These are phyloP conservation scores for Eustoma russellianum DNA, from an alignment of 257 asterid species.

Conservation along the genomic window DNA sequence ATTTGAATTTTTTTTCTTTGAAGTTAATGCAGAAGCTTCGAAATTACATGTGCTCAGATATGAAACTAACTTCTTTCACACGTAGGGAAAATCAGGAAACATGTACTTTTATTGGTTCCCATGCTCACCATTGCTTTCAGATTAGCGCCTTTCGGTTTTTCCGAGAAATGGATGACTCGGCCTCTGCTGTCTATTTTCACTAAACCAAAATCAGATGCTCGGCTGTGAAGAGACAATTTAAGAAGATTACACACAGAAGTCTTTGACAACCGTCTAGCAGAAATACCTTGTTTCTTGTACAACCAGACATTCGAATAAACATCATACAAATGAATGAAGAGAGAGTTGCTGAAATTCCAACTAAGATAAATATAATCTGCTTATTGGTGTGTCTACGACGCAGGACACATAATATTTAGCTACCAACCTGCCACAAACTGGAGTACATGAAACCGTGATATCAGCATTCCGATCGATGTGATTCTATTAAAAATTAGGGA, in stretches of 20 bases:
- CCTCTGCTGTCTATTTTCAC: constrained; percentile 88
- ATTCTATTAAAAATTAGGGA: constrained; percentile 45
- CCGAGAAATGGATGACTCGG: constrained; percentile 58
- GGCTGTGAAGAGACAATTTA: constrained; percentile 40
- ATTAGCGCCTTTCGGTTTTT: constrained; percentile 75
- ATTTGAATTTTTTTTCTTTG: no score
- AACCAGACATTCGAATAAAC: background rate
- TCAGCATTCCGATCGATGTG: constrained; percentile 90
- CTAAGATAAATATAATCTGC: background rate
- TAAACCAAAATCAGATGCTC: constrained; percentile 84
- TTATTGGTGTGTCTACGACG: no score
- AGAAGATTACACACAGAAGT: background rate
- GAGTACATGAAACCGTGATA: constrained; percentile 80
- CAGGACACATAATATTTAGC: background rate
- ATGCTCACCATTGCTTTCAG: constrained; percentile 74
- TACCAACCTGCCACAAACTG: constrained; percentile 73
- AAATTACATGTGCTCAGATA: background rate
- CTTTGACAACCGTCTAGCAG: background rate
- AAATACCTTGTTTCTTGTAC: background rate
- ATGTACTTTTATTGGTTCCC: background rate
- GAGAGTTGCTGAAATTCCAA: background rate
- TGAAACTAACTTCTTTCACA: background rate
- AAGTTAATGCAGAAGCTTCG: no score
- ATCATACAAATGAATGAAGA: background rate
- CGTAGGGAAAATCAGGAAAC: background rate